Percentiles rank a stretch among this genome's conserved stretches.
Conservation (phyloP, 768 basidiomycete genomes). For the Russula dissimulans region DNA sequence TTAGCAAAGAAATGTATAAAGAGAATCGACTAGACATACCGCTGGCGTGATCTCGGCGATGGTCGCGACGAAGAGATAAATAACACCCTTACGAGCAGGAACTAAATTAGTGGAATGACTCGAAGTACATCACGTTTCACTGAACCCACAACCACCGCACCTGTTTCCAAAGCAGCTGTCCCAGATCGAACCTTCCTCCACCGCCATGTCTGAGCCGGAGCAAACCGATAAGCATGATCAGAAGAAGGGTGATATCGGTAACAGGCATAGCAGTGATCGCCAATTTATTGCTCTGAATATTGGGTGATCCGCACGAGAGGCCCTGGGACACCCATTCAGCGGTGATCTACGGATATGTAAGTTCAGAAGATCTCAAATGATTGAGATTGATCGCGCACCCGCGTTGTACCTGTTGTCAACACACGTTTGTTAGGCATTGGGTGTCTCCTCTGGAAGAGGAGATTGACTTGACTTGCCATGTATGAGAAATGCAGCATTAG, state of each 20-base stretch:
- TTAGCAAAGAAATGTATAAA: not conserved
- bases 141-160: not conserved
- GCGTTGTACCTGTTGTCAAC: not conserved
- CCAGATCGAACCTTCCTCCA: too few species aligned
- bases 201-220: not conserved
- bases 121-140: too few species aligned
- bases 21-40: not conserved
- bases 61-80: not conserved
- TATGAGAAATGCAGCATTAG: too few species aligned
- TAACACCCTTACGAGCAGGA: not conserved
- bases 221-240: not conserved
- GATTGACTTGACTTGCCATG: too few species aligned
- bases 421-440: too few species aligned
- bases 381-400: not conserved
- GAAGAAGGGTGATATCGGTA: not conserved
- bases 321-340: not conserved
- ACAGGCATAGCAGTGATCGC: too few species aligned
- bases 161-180: not conserved
- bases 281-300: not conserved
- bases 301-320: not conserved
- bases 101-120: not conserved
- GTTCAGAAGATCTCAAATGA: not conserved
- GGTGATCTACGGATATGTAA: not conserved
- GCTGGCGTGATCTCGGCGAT: not conserved
- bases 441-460: not conserved